phyloP scores from a whole-genome alignment of 805 yeast species.

The Kluyveromyces starmeri region DNA sequence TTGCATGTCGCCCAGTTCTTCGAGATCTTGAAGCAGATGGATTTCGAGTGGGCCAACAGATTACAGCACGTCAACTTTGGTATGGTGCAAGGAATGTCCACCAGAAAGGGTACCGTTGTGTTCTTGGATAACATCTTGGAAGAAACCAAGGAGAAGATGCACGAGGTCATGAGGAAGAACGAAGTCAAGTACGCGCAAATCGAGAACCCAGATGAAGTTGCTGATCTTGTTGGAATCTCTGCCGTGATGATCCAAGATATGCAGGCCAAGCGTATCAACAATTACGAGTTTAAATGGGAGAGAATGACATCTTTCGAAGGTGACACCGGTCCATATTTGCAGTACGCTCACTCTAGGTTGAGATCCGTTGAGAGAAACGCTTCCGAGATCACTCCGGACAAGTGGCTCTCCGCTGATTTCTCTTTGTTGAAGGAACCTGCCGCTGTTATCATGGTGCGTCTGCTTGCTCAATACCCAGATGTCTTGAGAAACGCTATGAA shows the following conservation, averaged over 20 bases:
- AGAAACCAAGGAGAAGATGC: slow-evolving; percentile 90
- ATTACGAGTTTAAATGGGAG: slow-evolving; percentile 95
- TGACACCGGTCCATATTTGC: slow-evolving; percentile 98
- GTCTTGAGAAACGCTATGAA: slow-evolving; percentile 71
- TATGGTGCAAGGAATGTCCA: slow-evolving; percentile 97
- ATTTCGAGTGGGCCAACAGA: slow-evolving; percentile 74
- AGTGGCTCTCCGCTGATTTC: slow-evolving; percentile 43
- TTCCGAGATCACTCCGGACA: slow-evolving; percentile 34
- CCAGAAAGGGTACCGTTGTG: slow-evolving; percentile 98
- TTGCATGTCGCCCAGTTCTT: slow-evolving; percentile 89
- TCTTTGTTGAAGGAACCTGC: slow-evolving; percentile 59
- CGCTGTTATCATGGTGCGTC: slow-evolving; percentile 64
- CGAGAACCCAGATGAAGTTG: slow-evolving; percentile 87
- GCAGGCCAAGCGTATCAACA: slow-evolving; percentile 94
- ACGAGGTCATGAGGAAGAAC: slow-evolving; percentile 90
- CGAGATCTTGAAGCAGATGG: slow-evolving; percentile 87
- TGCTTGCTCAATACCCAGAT: slow-evolving; percentile 87
- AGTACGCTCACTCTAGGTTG: slow-evolving; percentile 95
- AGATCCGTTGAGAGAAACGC: slow-evolving; percentile 90
- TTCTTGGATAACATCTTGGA: slow-evolving; percentile 89
- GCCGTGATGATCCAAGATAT: slow-evolving; percentile 99
- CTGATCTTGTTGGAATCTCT: slow-evolving; percentile 90
- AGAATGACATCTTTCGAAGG: slow-evolving; percentile 98
- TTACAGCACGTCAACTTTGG: slow-evolving; percentile 88
- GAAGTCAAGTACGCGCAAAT: slow-evolving; percentile 86